Evolutionary conservation across 1,284 basidiomycete genomes (phyloP), one percentile per base, ranked within the genome.

Genomic region (Ceratobasidium theobromae): DNA sequence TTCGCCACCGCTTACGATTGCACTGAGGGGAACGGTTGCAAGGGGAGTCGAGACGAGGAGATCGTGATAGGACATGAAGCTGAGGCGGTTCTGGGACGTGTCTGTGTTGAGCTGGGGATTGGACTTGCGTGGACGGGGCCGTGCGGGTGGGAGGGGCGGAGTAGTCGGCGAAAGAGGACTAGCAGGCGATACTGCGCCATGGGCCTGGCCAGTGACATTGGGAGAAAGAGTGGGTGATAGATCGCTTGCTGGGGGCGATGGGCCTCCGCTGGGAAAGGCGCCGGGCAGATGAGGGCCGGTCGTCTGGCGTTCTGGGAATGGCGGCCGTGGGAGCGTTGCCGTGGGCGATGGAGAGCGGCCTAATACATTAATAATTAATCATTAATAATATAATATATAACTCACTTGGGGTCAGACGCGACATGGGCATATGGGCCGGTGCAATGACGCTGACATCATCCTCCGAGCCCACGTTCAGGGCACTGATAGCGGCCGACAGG

Each of bases 381-480:
- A 38, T 38, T 8, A 38, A 16, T 8, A 8, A 16, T 38, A 38
- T 16, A 16, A 8, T 16, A 38, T 38, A 38, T 38, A 25, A 62
- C 57, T 62, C 27, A 62, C 57, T 62, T 18, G 46, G 41, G n/a
- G 43, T 45, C 16, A 60, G 28, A 11, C 46, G 57, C 4, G 46
- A 51, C 11, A 38, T 21, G 21, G 32, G 4, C 21, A 35, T n/a
- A 6, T 51, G 32, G n/a, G 62, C 64, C 4, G 62, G 67, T 6
- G 67, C 67, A 27, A 68, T 66, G 6, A 68, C 64, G 41, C 67
- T 68, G 41, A 68, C 64, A 12, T 68, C 67, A 25, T 68, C 67
- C 23, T 62, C 53, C 38, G 57, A 64, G 12, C 64, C 64, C 8
- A 54, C 27, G 32, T 65, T 58, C 18, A 68, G 54, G 30, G 67